Evolutionary conservation across 2,329 filamentous ascomycete species (phyloP).

Genomic region (Aspergillus novofumigatus): DNA sequence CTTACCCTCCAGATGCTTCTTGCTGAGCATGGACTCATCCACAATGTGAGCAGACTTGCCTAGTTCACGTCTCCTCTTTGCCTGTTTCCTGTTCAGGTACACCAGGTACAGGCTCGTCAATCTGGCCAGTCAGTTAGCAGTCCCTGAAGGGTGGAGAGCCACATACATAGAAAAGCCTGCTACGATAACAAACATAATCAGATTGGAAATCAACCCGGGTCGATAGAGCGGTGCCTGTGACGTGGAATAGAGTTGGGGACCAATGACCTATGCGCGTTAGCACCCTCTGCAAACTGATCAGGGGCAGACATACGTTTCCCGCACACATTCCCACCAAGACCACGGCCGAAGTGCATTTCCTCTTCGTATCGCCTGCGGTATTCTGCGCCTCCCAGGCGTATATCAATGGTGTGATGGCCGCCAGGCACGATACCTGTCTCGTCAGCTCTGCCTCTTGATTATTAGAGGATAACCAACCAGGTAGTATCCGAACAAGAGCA

Average conservation of each 20-base stretch:
- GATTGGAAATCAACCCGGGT: conserved; percentile 29
- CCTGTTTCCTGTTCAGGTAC: conserved; percentile 28
- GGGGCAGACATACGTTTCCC: conserved; percentile 29
- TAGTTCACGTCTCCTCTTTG: conserved; percentile 23
- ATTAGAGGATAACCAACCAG: conserved; percentile 30
- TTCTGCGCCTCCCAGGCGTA: conserved; percentile 37
- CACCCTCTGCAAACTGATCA: fast-evolving
- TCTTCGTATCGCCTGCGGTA: conserved; percentile 35
- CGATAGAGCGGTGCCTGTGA: conserved; percentile 33
- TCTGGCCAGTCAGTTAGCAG: conserved; percentile 3
- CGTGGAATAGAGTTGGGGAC: conserved; percentile 32
- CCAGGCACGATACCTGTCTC: conserved; percentile 25
- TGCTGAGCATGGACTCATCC: conserved; percentile 34
- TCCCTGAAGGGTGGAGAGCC: neutral
- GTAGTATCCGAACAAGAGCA: conserved; percentile 50
- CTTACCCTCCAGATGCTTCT: conserved; percentile 10
- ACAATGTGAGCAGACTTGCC: conserved; percentile 27
- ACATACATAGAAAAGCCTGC: conserved; percentile 23
- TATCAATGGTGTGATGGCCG: conserved; percentile 33
- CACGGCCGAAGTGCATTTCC: conserved; percentile 29
- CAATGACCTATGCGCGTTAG: conserved; percentile 16
- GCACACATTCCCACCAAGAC: conserved; percentile 36
- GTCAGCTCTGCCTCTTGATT: fast-evolving
- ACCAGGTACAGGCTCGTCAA: conserved; percentile 30
- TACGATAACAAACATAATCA: conserved; percentile 32